These are phyloP conservation scores for Globisporangium viniferum DNA, from an alignment of 352 stramenopile species.

Conservation along the genomic window DNA sequence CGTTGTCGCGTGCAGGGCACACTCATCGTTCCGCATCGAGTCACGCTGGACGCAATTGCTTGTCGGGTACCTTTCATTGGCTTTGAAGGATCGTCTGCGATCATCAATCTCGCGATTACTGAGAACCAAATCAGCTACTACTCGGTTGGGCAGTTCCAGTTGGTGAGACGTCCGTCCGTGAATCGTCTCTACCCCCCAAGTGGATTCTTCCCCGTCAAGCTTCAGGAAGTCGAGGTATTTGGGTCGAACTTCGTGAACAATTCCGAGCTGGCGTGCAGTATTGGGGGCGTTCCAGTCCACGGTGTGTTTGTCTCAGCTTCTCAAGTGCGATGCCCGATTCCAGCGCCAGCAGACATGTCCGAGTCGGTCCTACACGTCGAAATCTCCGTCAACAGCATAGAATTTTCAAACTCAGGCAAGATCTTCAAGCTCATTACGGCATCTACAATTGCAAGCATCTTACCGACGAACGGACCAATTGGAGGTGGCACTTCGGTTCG, in stretches of 20 bases:
- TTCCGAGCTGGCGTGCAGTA: constrained; percentile 4
- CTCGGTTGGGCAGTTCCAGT: constrained; percentile 1
- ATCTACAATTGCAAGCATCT: constrained; percentile 1
- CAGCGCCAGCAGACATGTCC: neutral
- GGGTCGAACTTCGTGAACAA: constrained; percentile 7
- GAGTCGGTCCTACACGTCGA: neutral
- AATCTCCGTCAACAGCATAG: constrained; percentile 6
- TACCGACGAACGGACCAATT: constrained; percentile 25
- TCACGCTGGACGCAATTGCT: neutral
- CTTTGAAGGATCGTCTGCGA: neutral
- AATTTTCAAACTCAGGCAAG: constrained; percentile 7
- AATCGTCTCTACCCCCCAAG: constrained; percentile 5
- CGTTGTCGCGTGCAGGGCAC: neutral
- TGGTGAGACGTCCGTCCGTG: constrained; percentile 3
- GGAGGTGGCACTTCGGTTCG: neutral
- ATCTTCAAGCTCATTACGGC: neutral
- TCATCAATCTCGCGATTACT: neutral
- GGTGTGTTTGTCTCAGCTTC: constrained; percentile 3
- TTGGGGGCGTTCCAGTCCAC: neutral
- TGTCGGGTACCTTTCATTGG: constrained; percentile 5
- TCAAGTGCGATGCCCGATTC: constrained; percentile 4
- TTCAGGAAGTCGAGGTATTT: constrained; percentile 8
- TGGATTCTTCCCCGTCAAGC: constrained; percentile 4
- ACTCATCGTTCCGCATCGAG: constrained; percentile 4
- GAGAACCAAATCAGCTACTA: constrained; percentile 1